These are phyloP conservation scores for Pseudisothecium myosuroides DNA, from an alignment of 225 moss, liverwort and hornwort species.

Conservation along the genomic window DNA sequence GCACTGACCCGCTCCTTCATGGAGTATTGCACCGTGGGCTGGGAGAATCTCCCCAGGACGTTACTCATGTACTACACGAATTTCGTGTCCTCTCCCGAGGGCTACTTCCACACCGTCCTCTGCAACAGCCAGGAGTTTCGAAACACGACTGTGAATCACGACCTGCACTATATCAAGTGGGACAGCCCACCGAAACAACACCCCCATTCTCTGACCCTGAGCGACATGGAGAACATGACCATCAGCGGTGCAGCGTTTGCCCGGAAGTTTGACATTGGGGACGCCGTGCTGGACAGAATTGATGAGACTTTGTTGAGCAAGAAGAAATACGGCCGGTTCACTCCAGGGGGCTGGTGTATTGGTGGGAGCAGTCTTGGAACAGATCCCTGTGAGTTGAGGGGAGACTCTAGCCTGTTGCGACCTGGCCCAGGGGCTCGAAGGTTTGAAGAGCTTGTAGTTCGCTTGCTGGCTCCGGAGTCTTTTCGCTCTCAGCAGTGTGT, in stretches of 20 bases:
- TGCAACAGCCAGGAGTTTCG: constrained; percentile 83
- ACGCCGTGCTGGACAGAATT: constrained; percentile 54
- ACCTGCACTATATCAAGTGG: constrained; percentile 91
- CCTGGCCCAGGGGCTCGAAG: constrained; percentile 69
- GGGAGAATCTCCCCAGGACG: constrained; percentile 80
- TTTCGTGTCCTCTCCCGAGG: constrained; percentile 86
- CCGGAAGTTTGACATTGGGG: constrained; percentile 56
- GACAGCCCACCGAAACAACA: constrained; percentile 87
- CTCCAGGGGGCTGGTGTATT: constrained; percentile 80
- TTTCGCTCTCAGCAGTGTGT: constrained; percentile 68
- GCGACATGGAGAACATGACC: constrained; percentile 53
- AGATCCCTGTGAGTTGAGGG: constrained; percentile 54
- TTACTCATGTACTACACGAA: constrained; percentile 93
- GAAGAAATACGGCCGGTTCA: constrained; percentile 20
- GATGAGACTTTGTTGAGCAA: constrained; percentile 53
- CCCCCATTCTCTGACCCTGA: constrained; percentile 47
- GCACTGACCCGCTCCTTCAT: constrained; percentile 70
- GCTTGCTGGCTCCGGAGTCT: constrained; percentile 37
- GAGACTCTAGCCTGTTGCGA: constrained; percentile 35
- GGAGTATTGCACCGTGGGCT: constrained; percentile 79
- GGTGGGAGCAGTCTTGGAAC: constrained; percentile 12
- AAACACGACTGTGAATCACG: constrained; percentile 89
- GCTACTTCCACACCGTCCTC: constrained; percentile 89
- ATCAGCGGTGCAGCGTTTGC: constrained; percentile 77
- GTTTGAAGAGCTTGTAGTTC: constrained; percentile 55